Evolutionary conservation across 805 yeast genomes (phyloP).

Genomic region (Ogataea trehalophila): DNA sequence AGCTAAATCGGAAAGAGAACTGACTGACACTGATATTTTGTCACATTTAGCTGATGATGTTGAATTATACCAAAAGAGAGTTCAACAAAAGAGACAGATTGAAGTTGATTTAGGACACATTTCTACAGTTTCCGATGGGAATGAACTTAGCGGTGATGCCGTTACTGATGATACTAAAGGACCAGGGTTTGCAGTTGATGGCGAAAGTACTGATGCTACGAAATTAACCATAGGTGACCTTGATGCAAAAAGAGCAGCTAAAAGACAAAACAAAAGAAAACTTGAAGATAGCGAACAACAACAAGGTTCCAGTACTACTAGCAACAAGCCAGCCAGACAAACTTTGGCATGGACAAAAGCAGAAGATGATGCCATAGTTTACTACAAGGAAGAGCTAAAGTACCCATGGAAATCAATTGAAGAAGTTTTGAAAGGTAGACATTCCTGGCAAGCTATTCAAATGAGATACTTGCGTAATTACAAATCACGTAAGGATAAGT

Average conservation of each 20-base stretch:
- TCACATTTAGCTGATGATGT: conserved; percentile 25
- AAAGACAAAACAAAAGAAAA: conserved; percentile 1
- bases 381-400: conserved; percentile 33
- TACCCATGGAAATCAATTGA: conserved; percentile 38
- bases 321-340: conserved; percentile 2
- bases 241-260: background rate
- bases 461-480: conserved; percentile 41
- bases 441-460: conserved; percentile 44
- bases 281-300: background rate
- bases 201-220: no score
- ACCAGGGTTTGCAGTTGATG: no score
- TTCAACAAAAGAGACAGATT: conserved; percentile 19
- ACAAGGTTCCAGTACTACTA: background rate
- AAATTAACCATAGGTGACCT: no score
- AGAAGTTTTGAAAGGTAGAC: conserved; percentile 26
- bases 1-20: no score
- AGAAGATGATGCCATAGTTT: conserved; percentile 33
- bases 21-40: conserved; percentile 9
- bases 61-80: conserved; percentile 27
- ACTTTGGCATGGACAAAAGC: conserved; percentile 29
- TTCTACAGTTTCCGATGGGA: no score
- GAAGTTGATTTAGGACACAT: conserved; percentile 4
- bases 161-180: background rate
- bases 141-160: no score
- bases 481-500: conserved; percentile 30